A percentile compares a stretch with the other conserved stretches of the same genome.
Evolutionary conservation across 257 asterid species (phyloP).

Genomic region (Ballota nigra): DNA sequence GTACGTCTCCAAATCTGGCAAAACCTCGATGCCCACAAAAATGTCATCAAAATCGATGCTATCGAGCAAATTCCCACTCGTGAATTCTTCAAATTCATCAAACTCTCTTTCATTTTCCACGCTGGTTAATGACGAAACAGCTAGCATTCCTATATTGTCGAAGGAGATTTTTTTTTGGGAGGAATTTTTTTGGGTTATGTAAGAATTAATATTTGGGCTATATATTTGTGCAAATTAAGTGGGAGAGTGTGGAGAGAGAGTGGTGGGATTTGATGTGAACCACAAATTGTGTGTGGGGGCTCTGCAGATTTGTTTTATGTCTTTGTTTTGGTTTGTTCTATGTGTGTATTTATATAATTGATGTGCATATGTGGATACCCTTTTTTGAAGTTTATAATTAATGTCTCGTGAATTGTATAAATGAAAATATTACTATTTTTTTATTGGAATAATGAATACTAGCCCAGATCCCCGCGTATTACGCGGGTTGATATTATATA

Average conservation of each 20-base stretch:
- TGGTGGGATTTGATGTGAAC: conserved; percentile 9
- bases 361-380: not conserved
- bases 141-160: conserved; percentile 20
- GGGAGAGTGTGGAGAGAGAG: conserved; percentile 20
- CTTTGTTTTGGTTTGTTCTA: not conserved
- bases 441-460: no score
- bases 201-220: no score
- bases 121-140: not conserved
- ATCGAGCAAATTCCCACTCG: not conserved
- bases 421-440: not conserved
- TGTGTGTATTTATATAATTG: no score
- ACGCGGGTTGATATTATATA: no score
- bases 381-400: not conserved
- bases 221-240: not conserved
- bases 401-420: not conserved
- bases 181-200: not conserved
- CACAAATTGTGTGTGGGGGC: conserved; percentile 20
- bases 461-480: no score
- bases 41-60: conserved; percentile 22
- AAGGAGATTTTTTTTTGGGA: not conserved
- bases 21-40: conserved; percentile 12
- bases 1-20: conserved; percentile 19
- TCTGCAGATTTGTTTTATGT: conserved; percentile 6
- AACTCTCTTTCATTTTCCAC: conserved; percentile 17
- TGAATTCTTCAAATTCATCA: not conserved